These are phyloP conservation scores for Arabis hirsuta DNA, from an alignment of 345 rosid genomes.

Conservation along the genomic window DNA sequence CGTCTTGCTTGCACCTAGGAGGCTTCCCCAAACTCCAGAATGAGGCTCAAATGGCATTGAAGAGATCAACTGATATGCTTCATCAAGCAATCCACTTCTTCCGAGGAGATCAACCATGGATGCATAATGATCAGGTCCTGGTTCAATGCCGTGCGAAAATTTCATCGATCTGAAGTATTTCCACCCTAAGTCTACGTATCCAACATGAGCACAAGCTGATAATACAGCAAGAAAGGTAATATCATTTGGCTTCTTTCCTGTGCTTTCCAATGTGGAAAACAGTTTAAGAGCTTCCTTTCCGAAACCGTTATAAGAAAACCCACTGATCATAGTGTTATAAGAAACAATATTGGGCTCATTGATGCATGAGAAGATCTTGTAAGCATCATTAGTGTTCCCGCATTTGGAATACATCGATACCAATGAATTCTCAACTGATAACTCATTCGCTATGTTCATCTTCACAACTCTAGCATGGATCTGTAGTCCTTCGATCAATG, in stretches of 20 bases:
- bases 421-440: slow-evolving; percentile 66
- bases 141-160: slow-evolving; percentile 53
- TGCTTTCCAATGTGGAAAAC: slow-evolving; percentile 55
- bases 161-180: slow-evolving; percentile 65
- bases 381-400: slow-evolving; percentile 70
- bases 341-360: slow-evolving; percentile 59
- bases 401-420: slow-evolving; percentile 78
- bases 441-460: slow-evolving; percentile 50
- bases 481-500: slow-evolving; percentile 60
- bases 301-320: slow-evolving; percentile 69
- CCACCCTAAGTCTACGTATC: slow-evolving; percentile 69
- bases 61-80: slow-evolving; percentile 57
- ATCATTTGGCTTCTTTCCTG: slow-evolving; percentile 58
- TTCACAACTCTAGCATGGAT: slow-evolving; percentile 62
- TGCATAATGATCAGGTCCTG: slow-evolving; percentile 73
- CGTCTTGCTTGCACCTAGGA: slow-evolving; percentile 66
- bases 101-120: slow-evolving; percentile 85
- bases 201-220: slow-evolving; percentile 78
- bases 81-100: slow-evolving; percentile 69
- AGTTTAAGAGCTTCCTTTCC: slow-evolving; percentile 60
- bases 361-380: slow-evolving; percentile 51
- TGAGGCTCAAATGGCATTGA: slow-evolving; percentile 65
- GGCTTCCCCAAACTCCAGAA: slow-evolving; percentile 88
- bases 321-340: slow-evolving; percentile 76
- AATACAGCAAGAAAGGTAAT: slow-evolving; percentile 73